A percentile compares a stretch with the other conserved stretches of the same genome.
These are phyloP conservation scores for Coleophoma cylindrospora DNA, from an alignment of 2,329 filamentous ascomycete species.

Conservation along the genomic window DNA sequence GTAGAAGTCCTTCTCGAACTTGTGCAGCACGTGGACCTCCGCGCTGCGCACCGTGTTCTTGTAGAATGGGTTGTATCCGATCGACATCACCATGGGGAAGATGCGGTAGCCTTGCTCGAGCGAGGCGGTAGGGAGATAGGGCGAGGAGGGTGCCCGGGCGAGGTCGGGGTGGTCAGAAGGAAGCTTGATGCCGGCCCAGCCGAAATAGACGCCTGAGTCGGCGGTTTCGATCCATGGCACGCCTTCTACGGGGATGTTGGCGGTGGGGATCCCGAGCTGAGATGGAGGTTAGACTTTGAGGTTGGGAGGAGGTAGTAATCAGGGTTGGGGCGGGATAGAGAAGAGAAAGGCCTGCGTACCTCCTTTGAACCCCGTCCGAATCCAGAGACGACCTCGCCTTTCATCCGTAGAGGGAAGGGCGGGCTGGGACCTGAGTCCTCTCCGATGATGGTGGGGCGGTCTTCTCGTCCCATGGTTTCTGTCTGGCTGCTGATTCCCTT, in stretches of 20 bases:
- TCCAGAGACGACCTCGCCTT: conserved; percentile 83
- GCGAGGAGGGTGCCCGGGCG: conserved; percentile 20
- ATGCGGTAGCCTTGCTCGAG: conserved; percentile 34
- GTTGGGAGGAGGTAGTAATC: not conserved
- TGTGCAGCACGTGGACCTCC: conserved; percentile 83
- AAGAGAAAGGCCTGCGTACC: conserved; percentile 38
- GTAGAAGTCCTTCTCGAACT: conserved; percentile 81
- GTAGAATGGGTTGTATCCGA: conserved; percentile 97
- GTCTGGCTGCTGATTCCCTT: no score
- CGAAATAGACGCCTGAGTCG: conserved; percentile 86
- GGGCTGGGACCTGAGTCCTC: conserved; percentile 65
- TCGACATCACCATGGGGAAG: conserved; percentile 87
- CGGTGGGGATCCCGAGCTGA: conserved; percentile 87
- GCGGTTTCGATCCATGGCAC: conserved; percentile 58
- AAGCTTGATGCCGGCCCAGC: conserved; percentile 73
- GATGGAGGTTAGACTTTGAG: not conserved
- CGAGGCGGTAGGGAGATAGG: conserved; percentile 14
- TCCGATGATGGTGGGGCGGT: conserved; percentile 61
- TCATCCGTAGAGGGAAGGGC: conserved; percentile 80
- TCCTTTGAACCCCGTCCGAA: conserved; percentile 94
- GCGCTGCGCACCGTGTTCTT: conserved; percentile 83
- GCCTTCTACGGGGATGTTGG: conserved; percentile 77
- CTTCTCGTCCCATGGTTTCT: conserved; percentile 2
- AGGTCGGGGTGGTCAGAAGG: conserved; percentile 37
- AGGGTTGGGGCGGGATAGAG: not conserved